Percentiles rank a stretch among this genome's conserved stretches.
Evolutionary conservation across 129 eudicot genomes (phyloP).

Genomic region (Pulicaria dysenterica): DNA sequence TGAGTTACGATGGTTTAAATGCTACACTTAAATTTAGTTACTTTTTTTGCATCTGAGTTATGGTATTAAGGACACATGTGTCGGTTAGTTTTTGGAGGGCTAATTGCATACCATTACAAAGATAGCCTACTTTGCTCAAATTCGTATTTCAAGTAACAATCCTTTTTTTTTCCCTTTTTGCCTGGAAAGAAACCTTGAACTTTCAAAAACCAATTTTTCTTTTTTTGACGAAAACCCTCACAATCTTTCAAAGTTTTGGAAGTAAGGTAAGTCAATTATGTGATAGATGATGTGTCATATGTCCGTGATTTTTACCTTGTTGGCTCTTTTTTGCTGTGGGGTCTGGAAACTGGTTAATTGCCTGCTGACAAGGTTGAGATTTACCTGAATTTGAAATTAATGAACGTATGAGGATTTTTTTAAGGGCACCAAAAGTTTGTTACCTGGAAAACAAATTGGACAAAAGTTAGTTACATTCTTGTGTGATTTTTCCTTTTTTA

Average conservation of each 20-base stretch:
- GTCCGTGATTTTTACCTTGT: neutral
- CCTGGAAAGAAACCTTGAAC: neutral
- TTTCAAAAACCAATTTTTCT: neutral
- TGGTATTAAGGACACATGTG: neutral
- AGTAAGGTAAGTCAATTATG: neutral
- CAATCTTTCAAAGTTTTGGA: neutral
- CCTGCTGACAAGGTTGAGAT: neutral
- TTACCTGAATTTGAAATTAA: neutral
- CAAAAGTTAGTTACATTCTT: neutral
- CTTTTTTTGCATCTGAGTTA: slow-evolving; percentile 11
- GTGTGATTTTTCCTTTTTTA: neutral
- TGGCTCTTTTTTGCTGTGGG: neutral
- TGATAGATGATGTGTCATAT: neutral
- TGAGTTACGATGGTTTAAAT: slow-evolving; percentile 35
- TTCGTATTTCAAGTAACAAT: neutral
- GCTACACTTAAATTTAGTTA: slow-evolving; percentile 3
- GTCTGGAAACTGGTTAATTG: neutral
- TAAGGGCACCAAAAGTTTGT: neutral
- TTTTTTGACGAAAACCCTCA: neutral
- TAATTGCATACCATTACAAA: neutral
- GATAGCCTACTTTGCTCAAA: neutral
- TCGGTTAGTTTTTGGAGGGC: neutral
- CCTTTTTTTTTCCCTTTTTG: neutral
- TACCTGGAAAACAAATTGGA: neutral
- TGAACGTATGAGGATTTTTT: neutral